Base-by-base conservation (phyloP, 2,329 filamentous ascomycete species). In the Trichoderma sp. region DNA sequence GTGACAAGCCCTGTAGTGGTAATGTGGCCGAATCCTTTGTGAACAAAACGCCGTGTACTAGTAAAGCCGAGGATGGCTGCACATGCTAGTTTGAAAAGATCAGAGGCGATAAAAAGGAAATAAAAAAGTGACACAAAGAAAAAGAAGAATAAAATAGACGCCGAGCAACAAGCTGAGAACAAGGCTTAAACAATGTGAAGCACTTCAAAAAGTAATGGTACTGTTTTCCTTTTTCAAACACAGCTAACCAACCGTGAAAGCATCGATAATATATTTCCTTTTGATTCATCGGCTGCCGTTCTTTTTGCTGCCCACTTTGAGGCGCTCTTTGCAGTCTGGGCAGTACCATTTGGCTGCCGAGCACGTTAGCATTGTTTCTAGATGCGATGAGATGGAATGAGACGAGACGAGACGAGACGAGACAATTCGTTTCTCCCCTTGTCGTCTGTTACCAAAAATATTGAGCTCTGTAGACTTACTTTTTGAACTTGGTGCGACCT, bases 331-430 rank as follows among this genome's bases (percentile, higher is more conserved):
- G 79, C 91, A 94, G 75, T 93, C 90, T 71, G 91, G 89, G 77
- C 91, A 94, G 75, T 91, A 94, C 91, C 91, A 94, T 87, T 92
- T 93, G 64, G 89, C 90, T 92, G 75, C 28, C 67, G 59, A 37
- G 30, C 8, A 54, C 3, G 32, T 59, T 30, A 68, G 56, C 46
- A 69, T 66, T 51, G 55, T 46, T 49, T 34, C 21, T 30, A 13
- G 6, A 26, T 32, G 21, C 26, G 16, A 39, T 32, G 6, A 39
- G 43, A 10, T 21, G 32, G 7, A 30, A 30, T 5, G 28, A 4
- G 28, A 30, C 28, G 28, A 4, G 28, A 30, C 30, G 30, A 32
- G 30, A 32, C 30, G 30, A 32, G 30, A 32, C 30, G 32, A 34
- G 32, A 34, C 32, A 34, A 8, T 34, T 34, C 16, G 2, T 18